Conservation (phyloP, 306 rosid genomes). For the Quercus engelmannii region DNA sequence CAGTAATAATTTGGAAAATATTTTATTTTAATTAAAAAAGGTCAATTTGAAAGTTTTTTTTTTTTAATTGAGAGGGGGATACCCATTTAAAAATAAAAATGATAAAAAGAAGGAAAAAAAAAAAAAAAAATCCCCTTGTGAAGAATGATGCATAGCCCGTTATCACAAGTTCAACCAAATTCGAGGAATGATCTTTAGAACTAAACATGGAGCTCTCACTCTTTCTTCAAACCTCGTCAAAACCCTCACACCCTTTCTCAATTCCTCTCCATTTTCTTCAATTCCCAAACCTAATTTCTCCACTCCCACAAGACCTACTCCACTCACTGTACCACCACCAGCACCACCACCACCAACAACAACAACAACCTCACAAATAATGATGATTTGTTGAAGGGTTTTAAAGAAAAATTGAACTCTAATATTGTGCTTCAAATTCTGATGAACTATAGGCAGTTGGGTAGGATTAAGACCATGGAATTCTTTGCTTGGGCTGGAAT, state of each 20-base stretch:
- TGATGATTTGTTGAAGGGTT: conserved; percentile 26
- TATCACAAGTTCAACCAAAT: neutral
- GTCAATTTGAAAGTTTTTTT: no score
- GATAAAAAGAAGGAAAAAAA: no score
- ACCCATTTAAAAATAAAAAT: no score
- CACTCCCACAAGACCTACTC: conserved; percentile 20
- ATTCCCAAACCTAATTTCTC: conserved; percentile 15
- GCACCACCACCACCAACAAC: neutral
- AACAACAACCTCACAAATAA: neutral
- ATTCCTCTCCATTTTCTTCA: conserved; percentile 25
- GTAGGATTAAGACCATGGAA: conserved; percentile 53
- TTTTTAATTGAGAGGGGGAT: no score
- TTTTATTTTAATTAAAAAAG: no score
- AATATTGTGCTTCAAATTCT: conserved; percentile 38
- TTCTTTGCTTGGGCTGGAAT: conserved; percentile 69
- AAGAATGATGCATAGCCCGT: no score
- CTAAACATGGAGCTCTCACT: conserved; percentile 8
- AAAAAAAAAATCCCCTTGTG: no score
- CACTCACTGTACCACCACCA: conserved; percentile 16
- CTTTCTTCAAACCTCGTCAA: conserved; percentile 11
- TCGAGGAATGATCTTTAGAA: conserved; percentile 21
- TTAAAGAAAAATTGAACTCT: conserved; percentile 37
- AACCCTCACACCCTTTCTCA: conserved; percentile 1
- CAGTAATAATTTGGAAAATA: no score
- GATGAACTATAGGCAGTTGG: conserved; percentile 53